Percentiles rank a stretch among this genome's conserved stretches.
phyloP scores from a whole-genome alignment of 345 rosid species.

The Syzygium aromaticum region DNA sequence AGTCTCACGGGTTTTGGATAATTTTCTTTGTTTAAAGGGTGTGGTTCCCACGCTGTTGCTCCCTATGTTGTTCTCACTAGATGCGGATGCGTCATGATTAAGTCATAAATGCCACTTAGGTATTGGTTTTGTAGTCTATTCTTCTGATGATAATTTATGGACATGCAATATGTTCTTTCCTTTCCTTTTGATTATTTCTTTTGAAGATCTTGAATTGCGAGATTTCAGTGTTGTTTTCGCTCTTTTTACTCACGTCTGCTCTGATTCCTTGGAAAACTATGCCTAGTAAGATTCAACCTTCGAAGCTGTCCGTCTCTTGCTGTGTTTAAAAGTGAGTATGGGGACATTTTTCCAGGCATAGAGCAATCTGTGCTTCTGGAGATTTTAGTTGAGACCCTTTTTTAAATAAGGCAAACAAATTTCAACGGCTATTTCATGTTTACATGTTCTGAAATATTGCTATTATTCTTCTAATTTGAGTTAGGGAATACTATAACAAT shows the following conservation, averaged over 20 bases:
- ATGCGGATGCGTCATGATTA: neutral
- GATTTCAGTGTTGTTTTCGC: neutral
- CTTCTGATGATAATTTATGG: neutral
- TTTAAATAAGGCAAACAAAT: neutral
- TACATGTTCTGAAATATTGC: neutral
- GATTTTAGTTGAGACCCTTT: neutral
- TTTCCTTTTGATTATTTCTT: neutral
- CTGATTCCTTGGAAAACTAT: neutral
- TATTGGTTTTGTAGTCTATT: neutral
- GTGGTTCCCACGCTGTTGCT: neutral
- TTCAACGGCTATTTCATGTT: neutral
- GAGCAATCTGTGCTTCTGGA: neutral
- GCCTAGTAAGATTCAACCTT: neutral
- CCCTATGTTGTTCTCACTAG: neutral
- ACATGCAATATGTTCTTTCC: neutral
- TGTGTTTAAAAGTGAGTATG: neutral
- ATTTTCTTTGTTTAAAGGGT: neutral
- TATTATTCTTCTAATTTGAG: neutral
- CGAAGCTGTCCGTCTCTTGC: neutral
- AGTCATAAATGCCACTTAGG: neutral
- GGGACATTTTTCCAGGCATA: neutral
- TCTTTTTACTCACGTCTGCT: neutral
- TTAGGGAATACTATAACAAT: fast-evolving
- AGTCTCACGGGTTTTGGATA: neutral
- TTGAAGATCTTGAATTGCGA: neutral